Base-by-base conservation (phyloP, 2,329 filamentous ascomycete genomes). In the Hymenotorrendiella dingleyae region DNA sequence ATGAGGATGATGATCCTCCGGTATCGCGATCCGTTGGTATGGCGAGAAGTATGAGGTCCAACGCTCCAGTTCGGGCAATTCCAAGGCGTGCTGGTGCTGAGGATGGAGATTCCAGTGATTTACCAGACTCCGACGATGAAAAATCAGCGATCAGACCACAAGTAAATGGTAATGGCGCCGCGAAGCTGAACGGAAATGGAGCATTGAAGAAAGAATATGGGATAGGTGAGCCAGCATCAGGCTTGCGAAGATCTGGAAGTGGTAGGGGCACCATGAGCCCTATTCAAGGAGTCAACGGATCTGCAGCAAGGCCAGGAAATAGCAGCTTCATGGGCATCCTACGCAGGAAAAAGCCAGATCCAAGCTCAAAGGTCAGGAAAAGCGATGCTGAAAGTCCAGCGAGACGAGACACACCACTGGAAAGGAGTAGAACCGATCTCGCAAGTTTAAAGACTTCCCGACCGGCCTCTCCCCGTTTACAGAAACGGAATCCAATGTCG, bases 281-380 rank as follows among this genome's bases (percentile, higher is more conserved):
- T 21, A 42, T 33, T 10, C 29, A 29, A 1, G 36, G 45, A 4
- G n/a, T n/a, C n/a, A 37, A 45, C 4, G 26, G 28, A 35, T 30
- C 48, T 6, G 33, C 45, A 12, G 19, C 38, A 16, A 55, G 61
- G 22, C 57, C 64, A 38, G 43, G 55, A 21, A 58, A 63, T 12
- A 55, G 65, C 21, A 77, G 74, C 48, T 64, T 82, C 46, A 71
- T 80, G 63, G 71, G 70, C 2, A 76, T 76, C 4, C 63, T 88
- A n/a, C 76, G 80, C 27, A 79, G 84, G 42, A 82, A 75, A 62
- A 84, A 80, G 59, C 63, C 63, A 26, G 70, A 75, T 48, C 55
- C 66, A 20, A 56, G 65, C 43, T 65, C 69, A 36, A 76, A 72
- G 54, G 72, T 82, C 16, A 68, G 73, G 23, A 77, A 78, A 27